These are phyloP conservation scores for Fonsecaea monophora DNA, from an alignment of 2,329 filamentous ascomycete genomes.

Conservation along the genomic window DNA sequence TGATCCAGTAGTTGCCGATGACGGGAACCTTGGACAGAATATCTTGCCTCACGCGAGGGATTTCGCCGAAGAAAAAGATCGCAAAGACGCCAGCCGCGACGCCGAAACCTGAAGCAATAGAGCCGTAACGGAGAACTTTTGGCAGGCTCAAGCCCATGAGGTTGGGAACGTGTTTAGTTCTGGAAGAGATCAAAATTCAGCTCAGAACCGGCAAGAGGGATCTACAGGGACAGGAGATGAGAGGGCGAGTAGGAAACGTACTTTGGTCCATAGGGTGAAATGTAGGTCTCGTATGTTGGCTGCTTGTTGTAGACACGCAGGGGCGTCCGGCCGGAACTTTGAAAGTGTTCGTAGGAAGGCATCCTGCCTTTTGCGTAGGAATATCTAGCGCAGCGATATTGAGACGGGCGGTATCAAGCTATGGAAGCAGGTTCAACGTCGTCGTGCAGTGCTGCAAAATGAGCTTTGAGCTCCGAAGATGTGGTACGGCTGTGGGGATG, in stretches of 20 bases:
- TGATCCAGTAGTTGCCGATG: slow-evolving; percentile 63
- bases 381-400: background rate
- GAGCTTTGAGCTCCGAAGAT: slow-evolving; percentile 21
- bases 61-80: slow-evolving; percentile 69
- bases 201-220: background rate
- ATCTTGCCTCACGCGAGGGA: slow-evolving; percentile 67
- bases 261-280: slow-evolving; percentile 65
- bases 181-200: slow-evolving; percentile 6
- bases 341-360: slow-evolving; percentile 29
- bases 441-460: slow-evolving; percentile 11
- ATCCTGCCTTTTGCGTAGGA: slow-evolving; percentile 10
- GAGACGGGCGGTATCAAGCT: slow-evolving; percentile 9
- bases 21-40: slow-evolving; percentile 67
- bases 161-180: slow-evolving; percentile 37
- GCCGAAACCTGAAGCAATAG: slow-evolving; percentile 62
- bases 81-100: slow-evolving; percentile 64
- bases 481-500: slow-evolving; percentile 9
- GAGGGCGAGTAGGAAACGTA: slow-evolving; percentile 60
- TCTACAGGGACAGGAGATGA: slow-evolving; percentile 45
- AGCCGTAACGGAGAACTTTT: slow-evolving; percentile 46
- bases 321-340: slow-evolving; percentile 35
- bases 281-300: slow-evolving; percentile 54
- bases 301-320: slow-evolving; percentile 36
- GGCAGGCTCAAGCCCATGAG: slow-evolving; percentile 36
- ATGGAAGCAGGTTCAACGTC: slow-evolving; percentile 16